Evolutionary conservation across 2,329 filamentous ascomycete genomes (phyloP), one percentile per base, ranked within the genome.

Genomic region (Trichoderma guizhouense): DNA sequence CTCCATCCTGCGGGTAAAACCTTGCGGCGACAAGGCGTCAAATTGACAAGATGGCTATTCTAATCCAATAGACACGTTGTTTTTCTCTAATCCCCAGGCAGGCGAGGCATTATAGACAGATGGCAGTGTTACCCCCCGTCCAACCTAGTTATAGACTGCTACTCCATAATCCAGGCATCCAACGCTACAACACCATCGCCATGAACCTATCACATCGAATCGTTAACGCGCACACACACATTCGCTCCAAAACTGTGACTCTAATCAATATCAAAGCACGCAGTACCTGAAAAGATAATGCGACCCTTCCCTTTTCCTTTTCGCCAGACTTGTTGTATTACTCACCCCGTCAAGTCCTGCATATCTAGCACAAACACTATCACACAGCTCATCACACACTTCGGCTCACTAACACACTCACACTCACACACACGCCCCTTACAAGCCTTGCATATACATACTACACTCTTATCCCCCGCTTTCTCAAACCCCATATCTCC

Each of bases 121-220:
- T 39, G 30, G 39, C 62, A 34, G 28, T 24, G 14, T 53, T 21
- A 24, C 63, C n/a, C n/a, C 47, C 47, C 47, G 43, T 53, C 47
- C 47, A 53, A 24, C 47, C 47, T 12, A 21, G 43, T n/a, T 21
- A 43, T 43, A 43, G 36, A 39, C 36, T 39, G 6, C 28, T 24
- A 34, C 34, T 21, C 64, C 64, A 58, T 69, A 51, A 36, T 61
- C 66, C 30, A 69, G 66, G 66, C 66, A 69, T 69, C 55, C 66
- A 39, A 28, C 66, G 28, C 47, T 43, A 36, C 15, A 61, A 26
- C 57, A 36, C 39, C 66, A 62, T 18, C 8, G n/a, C 66, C n/a
- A 61, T 53, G 26, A 69, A n/a, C 57, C 66, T 69, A 69, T 69
- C 57, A 53, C 43, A 34, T 43, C n/a, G 15, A 21, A 15, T 9